Evolutionary conservation across 1,284 basidiomycete genomes (phyloP), one percentile per base, ranked within the genome.

Genomic region (Neonothopanus nambi): DNA sequence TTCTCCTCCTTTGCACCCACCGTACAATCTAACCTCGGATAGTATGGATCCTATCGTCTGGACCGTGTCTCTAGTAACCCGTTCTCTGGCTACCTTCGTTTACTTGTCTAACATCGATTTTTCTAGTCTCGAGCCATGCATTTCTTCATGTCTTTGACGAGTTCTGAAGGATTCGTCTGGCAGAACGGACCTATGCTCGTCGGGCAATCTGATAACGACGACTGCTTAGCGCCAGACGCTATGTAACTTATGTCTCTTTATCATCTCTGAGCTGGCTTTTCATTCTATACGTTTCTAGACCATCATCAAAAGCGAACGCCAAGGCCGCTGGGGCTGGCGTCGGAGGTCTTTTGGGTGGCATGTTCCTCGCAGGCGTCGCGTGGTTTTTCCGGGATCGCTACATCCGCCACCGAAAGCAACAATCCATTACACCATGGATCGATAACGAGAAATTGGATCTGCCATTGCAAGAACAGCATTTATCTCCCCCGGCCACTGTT

Each of bases 121-220:
- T 24, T 36, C 11, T 20, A 68, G 77, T 70, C 72, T 30, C 76
- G 71, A 60, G 72, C 71, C 5, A 69, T 68, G 46, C 73, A 76
- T 1, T 82, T 81, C 60, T 82, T 75, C 60, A 64, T 81, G 1
- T 76, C 74, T 0, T 59, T 82, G 4, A 62, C 66, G 4, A 79
- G 79, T 57, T 67, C 78, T 1, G 65, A 70, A 33, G 78, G 78
- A 4, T 60, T 69, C 28, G 58, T 63, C 24, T 82, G 79, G 79
- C 63, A 74, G 1, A 72, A 73, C 54, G 79, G 80, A 0, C 80
- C 80, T 0, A 54, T 80, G 28, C 78, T 78, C 55, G 70, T 71
- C 15, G 75, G 74, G 17, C 70, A 69, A 8, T 66, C 65, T 33
- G 68, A 68, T 12, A 59, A 70, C 1, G 71, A 68, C 12, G 65